Conservation (phyloP, 1,284 basidiomycete genomes). For the Neonothopanus nambi region DNA sequence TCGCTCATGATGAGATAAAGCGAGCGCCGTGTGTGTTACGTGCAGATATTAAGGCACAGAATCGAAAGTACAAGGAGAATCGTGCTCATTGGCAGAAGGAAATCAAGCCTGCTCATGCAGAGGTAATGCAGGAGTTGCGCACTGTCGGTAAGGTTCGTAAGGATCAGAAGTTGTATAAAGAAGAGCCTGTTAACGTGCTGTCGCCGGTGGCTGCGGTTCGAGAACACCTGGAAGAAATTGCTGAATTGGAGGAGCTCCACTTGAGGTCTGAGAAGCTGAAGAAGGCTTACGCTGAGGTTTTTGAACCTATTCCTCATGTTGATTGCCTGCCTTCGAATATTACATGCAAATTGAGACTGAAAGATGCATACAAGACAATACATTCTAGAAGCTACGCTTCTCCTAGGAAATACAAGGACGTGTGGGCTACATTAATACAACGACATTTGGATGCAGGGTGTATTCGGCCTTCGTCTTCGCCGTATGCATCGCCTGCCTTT, state of each 20-base stretch:
- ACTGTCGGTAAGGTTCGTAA: no score
- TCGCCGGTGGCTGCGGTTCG: background rate
- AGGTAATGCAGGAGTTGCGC: no score
- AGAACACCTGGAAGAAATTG: background rate
- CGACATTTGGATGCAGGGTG: conserved; percentile 26
- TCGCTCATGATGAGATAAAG: no score
- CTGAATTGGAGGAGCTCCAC: background rate
- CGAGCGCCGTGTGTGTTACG: background rate
- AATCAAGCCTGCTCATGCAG: no score
- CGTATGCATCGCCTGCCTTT: conserved; percentile 29
- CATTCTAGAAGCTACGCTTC: conserved; percentile 19
- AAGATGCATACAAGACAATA: conserved; percentile 23
- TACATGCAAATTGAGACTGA: conserved; percentile 23
- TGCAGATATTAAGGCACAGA: no score
- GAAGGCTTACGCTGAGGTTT: conserved; percentile 8
- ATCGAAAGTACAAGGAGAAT: no score
- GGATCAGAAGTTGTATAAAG: background rate
- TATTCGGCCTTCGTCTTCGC: conserved; percentile 24
- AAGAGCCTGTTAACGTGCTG: background rate
- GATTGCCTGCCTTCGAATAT: no score
- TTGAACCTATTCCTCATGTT: conserved; percentile 5
- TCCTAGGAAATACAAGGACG: conserved; percentile 25
- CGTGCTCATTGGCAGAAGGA: no score
- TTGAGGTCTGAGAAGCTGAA: background rate
- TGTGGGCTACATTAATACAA: conserved; percentile 27